Percentiles rank a stretch among this genome's conserved stretches.
phyloP scores from a whole-genome alignment of 495 filamentous ascomycete genomes.

The Podospora pseudocomata region DNA sequence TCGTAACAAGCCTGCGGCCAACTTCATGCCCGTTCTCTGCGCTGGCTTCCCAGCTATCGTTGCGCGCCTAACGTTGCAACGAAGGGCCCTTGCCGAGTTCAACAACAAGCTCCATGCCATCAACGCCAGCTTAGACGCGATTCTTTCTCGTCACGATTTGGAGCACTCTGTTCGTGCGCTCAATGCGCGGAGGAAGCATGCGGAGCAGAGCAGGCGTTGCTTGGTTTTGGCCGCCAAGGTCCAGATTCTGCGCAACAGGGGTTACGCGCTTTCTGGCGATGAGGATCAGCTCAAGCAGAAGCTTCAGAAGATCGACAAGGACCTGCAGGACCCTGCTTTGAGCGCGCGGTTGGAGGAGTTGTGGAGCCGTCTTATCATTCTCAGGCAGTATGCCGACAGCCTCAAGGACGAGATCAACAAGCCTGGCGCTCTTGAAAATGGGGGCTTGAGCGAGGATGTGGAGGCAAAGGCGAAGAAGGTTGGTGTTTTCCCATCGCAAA shows the following conservation, averaged over 20 bases:
- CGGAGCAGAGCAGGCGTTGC: conserved; percentile 73
- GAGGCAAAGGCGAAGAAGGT: conserved; percentile 85
- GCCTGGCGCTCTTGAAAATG: conserved; percentile 46
- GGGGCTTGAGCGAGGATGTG: conserved; percentile 69
- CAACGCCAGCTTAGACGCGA: conserved; percentile 72
- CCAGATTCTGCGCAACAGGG: conserved; percentile 84
- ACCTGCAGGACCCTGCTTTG: conserved; percentile 77
- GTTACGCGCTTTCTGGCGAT: conserved; percentile 85
- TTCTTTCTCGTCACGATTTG: conserved; percentile 79
- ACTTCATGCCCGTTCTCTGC: conserved; percentile 67
- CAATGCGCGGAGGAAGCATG: conserved; percentile 76
- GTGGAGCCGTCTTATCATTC: conserved; percentile 87
- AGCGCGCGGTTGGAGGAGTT: conserved; percentile 87
- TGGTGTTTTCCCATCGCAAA: conserved; percentile 24
- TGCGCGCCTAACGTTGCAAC: conserved; percentile 72
- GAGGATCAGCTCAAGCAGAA: conserved; percentile 91
- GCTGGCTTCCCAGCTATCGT: conserved; percentile 58
- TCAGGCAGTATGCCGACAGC: conserved; percentile 73
- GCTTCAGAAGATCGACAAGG: conserved; percentile 67
- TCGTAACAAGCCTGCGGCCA: conserved; percentile 71
- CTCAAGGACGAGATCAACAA: conserved; percentile 77
- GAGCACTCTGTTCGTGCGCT: conserved; percentile 73
- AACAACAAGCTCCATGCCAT: conserved; percentile 85
- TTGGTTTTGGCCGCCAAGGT: conserved; percentile 84
- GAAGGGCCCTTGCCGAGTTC: conserved; percentile 66